Evolutionary conservation across 192 early-diverging fungal species (phyloP).

Genomic region (Backusella mclennaniae): DNA sequence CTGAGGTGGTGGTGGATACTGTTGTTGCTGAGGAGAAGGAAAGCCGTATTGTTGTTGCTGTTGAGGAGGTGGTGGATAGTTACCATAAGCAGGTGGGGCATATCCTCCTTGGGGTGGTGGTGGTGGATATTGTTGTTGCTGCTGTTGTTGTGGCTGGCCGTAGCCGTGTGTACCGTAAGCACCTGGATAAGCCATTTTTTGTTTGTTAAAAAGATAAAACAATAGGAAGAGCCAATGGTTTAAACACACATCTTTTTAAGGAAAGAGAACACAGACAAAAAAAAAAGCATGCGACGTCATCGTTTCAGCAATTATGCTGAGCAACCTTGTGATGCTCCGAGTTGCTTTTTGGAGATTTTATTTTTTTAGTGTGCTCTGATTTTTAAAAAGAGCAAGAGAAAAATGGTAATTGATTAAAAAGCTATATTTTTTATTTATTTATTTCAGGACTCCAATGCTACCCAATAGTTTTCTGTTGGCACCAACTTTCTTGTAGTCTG

Average conservation of each 20-base stretch:
- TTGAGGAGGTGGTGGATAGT: background rate
- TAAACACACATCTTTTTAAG: background rate
- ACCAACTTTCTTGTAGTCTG: too few species aligned
- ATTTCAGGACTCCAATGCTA: too few species aligned
- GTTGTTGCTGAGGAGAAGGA: background rate
- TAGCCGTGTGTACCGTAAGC: conserved; percentile 27
- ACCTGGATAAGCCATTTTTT: conserved; percentile 29
- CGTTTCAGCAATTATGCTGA: background rate
- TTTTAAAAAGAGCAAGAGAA: too few species aligned
- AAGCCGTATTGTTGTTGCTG: background rate
- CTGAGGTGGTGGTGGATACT: background rate
- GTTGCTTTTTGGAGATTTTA: too few species aligned
- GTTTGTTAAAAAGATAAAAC: background rate
- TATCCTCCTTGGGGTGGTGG: background rate
- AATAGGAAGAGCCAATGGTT: background rate
- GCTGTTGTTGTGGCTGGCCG: conserved; percentile 1
- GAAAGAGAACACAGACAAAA: background rate
- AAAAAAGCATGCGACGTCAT: background rate
- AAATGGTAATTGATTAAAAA: too few species aligned
- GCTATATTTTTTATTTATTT: too few species aligned
- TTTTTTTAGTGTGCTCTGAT: too few species aligned
- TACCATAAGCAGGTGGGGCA: background rate
- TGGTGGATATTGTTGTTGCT: background rate
- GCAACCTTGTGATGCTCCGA: too few species aligned
- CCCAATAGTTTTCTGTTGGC: too few species aligned